Evolutionary conservation across 768 basidiomycete genomes (phyloP), one percentile per base, ranked within the genome.

Genomic region (Leucocoprinus leucothites): DNA sequence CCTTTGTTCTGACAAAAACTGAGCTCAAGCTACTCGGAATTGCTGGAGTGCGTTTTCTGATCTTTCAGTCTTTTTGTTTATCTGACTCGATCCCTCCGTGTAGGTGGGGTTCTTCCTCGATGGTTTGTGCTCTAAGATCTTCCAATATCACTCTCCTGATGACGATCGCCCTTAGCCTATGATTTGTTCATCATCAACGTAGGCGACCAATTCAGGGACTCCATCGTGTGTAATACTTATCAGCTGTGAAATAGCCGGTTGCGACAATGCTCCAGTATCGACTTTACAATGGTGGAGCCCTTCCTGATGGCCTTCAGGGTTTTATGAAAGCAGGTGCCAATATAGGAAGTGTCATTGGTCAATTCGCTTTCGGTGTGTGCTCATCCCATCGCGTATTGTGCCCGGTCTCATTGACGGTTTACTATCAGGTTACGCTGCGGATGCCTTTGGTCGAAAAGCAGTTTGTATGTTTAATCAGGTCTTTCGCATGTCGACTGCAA

Each of bases 101-200:
- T 2, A 85, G 84, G 80, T 86, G 48, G 86, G 86, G 6, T 87
- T 87, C 67, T 87, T 87, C 72, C 71, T 87, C 31, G 86, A 87
- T 65, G 85, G 85, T 85, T 56, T 65, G 22, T 18, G 25, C 11
- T 31, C 9, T 8, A 38, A 2, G 34, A 11, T 13, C 16, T 18
- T 51, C 34, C 44, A n/a, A n/a, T 28, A 9, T 48, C 19, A 9
- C 16, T 14, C n/a, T 13, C 42, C 19, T 42, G 26, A 45, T 26
- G 22, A 25, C 14, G n/a, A 9, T 18, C 48, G 41, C 16, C 13
- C 45, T 19, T 57, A 84, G 86, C 85, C 3, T 87, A 87, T 59
- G 86, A 87, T 63, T 69, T 87, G 4, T 87, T 87, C 69, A 79
- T 86, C 58, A 86, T 87, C 65, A 86, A 86, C 65, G 83, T 82